Conservation (phyloP, 2,329 filamentous ascomycete species). For the Graphilbum sp. region DNA sequence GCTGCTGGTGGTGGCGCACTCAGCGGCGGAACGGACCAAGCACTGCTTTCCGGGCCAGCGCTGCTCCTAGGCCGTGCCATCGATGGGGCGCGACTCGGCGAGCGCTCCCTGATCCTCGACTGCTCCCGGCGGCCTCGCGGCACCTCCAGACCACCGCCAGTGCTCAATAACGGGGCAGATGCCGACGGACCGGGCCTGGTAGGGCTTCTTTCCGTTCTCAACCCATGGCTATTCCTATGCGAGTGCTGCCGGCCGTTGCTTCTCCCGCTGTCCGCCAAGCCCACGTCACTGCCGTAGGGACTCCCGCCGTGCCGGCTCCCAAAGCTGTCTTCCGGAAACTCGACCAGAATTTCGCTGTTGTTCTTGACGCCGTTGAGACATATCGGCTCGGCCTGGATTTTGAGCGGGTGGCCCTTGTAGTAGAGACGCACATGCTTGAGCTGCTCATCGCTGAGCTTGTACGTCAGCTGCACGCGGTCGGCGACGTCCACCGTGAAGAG, state of each 20-base stretch:
- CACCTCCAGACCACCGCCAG: constrained; percentile 16
- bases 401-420: constrained; percentile 58
- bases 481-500: constrained; percentile 49
- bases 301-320: constrained; percentile 16
- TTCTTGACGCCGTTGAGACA: constrained; percentile 46
- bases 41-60: constrained; percentile 1
- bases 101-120: constrained; percentile 18
- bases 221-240: constrained; percentile 29
- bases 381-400: constrained; percentile 41
- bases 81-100: constrained; percentile 22
- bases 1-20: constrained; percentile 17
- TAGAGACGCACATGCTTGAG: constrained; percentile 45
- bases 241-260: not conserved
- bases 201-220: constrained; percentile 24
- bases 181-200: constrained; percentile 24
- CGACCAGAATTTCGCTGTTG: constrained; percentile 43
- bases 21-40: constrained; percentile 11
- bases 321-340: constrained; percentile 34
- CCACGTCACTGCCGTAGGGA: constrained; percentile 16
- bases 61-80: constrained; percentile 12
- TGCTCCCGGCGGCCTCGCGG: constrained; percentile 10
- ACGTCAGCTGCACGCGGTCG: constrained; percentile 49
- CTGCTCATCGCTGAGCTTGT: constrained; percentile 41
- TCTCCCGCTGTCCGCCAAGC: constrained; percentile 6
- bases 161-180: not conserved